phyloP scores from a whole-genome alignment of 1,284 basidiomycete genomes.

The Cryptococcus wingfieldii region DNA sequence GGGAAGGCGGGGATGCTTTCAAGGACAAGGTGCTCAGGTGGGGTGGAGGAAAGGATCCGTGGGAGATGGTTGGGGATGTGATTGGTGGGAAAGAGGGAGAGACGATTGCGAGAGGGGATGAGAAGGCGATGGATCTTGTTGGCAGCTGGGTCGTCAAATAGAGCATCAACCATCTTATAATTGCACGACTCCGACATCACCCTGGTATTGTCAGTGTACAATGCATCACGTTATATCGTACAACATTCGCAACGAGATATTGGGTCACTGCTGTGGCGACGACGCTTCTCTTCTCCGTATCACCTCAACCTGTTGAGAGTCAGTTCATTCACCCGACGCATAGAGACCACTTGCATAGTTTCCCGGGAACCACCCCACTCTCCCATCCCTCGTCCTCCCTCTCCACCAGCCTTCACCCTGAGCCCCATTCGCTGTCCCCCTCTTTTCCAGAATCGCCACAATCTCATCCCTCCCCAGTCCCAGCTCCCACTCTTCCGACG shows the following conservation, averaged over 20 bases:
- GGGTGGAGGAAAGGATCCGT: slow-evolving; percentile 90
- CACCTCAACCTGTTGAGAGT: slow-evolving; percentile 7
- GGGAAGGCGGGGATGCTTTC: slow-evolving; percentile 68
- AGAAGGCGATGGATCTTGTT: slow-evolving; percentile 78
- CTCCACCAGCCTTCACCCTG: slow-evolving; percentile 93
- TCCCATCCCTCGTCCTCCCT: slow-evolving; percentile 86
- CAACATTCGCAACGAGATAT: no score
- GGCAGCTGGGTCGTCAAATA: slow-evolving; percentile 62
- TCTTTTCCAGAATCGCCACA: slow-evolving; percentile 83
- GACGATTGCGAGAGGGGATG: slow-evolving; percentile 58
- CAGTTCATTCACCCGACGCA: background rate
- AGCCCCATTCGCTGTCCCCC: slow-evolving; percentile 68
- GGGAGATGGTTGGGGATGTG: slow-evolving; percentile 81
- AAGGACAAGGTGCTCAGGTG: slow-evolving; percentile 70
- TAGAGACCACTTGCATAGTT: slow-evolving; percentile 59
- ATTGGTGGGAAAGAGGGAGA: slow-evolving; percentile 52
- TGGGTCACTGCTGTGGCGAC: no score
- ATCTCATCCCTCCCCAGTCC: slow-evolving; percentile 84
- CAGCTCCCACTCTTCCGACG: slow-evolving; percentile 72
- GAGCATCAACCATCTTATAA: no score
- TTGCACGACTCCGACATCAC: no score
- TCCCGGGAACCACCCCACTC: slow-evolving; percentile 93
- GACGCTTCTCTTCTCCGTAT: slow-evolving; percentile 5
- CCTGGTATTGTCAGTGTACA: no score
- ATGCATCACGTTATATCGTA: no score